These are phyloP conservation scores for Picocystis sp. DNA, from an alignment of 163 green algal species.

Conservation along the genomic window DNA sequence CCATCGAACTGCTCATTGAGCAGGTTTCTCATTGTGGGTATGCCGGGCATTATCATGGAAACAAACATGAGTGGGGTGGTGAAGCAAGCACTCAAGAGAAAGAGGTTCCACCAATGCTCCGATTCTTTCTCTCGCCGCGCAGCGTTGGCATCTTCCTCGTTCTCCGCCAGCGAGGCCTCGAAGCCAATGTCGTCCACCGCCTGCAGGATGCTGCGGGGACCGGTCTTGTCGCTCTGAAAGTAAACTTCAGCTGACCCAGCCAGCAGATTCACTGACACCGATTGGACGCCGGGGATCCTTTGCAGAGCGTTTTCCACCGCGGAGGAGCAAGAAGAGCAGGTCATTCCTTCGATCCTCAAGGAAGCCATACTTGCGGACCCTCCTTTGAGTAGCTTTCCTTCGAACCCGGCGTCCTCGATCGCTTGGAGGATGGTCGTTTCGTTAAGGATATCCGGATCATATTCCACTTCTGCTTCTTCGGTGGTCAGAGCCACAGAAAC, in stretches of 20 bases:
- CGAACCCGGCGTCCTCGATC: constrained; percentile 47
- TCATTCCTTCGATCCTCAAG: constrained; percentile 48
- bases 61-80: constrained; percentile 77
- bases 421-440: constrained; percentile 18
- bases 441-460: background rate
- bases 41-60: constrained; percentile 72
- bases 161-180: constrained; percentile 13
- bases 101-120: constrained; percentile 35
- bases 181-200: constrained; percentile 59
- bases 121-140: constrained; percentile 32
- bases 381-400: constrained; percentile 22
- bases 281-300: constrained; percentile 28
- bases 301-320: constrained; percentile 37
- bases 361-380: constrained; percentile 14
- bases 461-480: background rate
- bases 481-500: background rate
- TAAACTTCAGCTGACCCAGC: constrained; percentile 8
- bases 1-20: constrained; percentile 6
- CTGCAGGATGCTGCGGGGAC: constrained; percentile 51
- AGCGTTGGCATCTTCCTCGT: constrained; percentile 7
- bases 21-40: constrained; percentile 23
- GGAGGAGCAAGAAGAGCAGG: constrained; percentile 45
- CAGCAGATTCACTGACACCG: constrained; percentile 21
- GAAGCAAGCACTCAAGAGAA: constrained; percentile 38
- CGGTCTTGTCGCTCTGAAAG: constrained; percentile 22